Base-by-base conservation (phyloP, 305 asterid species). In the Rubia occidens region DNA sequence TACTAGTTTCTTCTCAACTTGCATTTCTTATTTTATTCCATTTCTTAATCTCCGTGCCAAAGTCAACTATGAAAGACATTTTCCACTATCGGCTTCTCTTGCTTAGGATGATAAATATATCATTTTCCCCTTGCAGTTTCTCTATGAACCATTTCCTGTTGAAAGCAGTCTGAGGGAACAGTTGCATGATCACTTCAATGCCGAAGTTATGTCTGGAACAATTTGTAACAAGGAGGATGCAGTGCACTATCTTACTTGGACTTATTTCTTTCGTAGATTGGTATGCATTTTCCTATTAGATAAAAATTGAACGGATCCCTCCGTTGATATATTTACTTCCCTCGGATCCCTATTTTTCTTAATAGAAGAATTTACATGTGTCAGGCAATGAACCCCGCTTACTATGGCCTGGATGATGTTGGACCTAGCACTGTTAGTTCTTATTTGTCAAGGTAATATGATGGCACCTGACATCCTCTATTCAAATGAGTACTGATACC, bases 111-210 rank as follows among this genome's bases (percentile, higher is more conserved):
- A 18, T n/a, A 20, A 64, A 42, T 51, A 43, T 26, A n/a, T 44
- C 60, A 63, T 18, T 51, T 55, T 75, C 14, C 11, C 67, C 71
- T 69, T 74, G 74, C 91, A 94, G 99, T 94, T 94, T 80, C 96
- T 94, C 55, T 94, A 94, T 37, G 99, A 94, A 81, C 99, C 99
- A 74, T 94, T 94, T 83, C 99, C 99, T 58, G 99, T 94, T 76
- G 99, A 94, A 85, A 94, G 99, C 87, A 91, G 99, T 83, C 83
- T 94, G 77, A 86, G 90, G 79, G 99, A 94, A 75, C 96, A 94
- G 66, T 71, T 94, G 84, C 96, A 91, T 73, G 96, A 91, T 86
- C 96, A 94, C 83, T 75, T 94, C 79, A 94, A 94, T 75, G 99
- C 99, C 21, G 99, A 94, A 87, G 91, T 94, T 72, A 95, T 91